Conservation (phyloP, 23 red algal species). For the Gracilariopsis chorda region DNA sequence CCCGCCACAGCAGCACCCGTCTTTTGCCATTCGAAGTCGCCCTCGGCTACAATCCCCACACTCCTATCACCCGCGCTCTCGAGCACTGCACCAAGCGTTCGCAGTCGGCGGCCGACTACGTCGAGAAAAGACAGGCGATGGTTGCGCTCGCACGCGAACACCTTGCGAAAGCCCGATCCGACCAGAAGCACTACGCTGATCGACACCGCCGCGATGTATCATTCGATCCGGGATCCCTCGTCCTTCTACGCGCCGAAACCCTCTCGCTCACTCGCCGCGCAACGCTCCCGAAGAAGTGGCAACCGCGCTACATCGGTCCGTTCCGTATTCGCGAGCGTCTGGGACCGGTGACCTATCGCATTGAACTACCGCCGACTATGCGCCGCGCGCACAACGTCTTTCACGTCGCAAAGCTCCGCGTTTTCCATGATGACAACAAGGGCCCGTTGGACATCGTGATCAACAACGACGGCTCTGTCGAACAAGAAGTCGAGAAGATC, state of each 20-base stretch:
- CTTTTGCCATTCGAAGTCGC: constrained; percentile 11
- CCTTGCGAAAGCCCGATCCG: background rate
- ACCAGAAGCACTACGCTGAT: background rate
- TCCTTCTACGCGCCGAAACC: background rate
- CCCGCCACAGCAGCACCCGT: background rate
- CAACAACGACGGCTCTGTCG: background rate
- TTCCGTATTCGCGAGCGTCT: background rate
- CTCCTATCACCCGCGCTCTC: background rate
- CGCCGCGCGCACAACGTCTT: background rate
- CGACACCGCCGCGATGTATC: background rate
- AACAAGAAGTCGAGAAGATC: background rate
- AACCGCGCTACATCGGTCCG: background rate
- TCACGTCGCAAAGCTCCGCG: background rate
- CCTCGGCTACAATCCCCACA: background rate
- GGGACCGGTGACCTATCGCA: background rate
- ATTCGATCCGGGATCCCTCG: background rate
- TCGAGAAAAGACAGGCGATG: background rate
- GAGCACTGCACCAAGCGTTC: background rate
- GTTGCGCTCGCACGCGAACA: background rate
- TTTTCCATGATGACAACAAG: background rate
- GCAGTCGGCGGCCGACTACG: background rate
- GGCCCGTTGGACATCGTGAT: background rate
- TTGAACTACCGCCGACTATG: constrained; percentile 4
- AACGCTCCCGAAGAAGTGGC: background rate
- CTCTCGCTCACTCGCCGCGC: background rate